These are phyloP conservation scores for Xylaria sp. DNA, from an alignment of 2,329 filamentous ascomycete genomes.

Conservation along the genomic window DNA sequence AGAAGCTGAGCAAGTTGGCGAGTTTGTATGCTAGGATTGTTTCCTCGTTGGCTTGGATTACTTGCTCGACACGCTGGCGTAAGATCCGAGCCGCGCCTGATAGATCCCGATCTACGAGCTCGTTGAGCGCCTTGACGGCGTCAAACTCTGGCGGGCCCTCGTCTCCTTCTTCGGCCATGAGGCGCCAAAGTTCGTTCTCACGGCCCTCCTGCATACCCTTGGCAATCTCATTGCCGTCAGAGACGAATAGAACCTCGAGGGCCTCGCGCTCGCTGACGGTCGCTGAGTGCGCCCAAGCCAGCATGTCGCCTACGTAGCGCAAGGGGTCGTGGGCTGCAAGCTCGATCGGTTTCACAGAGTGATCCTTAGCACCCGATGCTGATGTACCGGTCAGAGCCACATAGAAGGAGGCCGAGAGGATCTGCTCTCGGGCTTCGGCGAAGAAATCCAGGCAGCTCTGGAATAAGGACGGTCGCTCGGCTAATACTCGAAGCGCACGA, in stretches of 20 bases:
- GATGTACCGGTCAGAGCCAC: conserved; percentile 73
- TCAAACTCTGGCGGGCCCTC: conserved; percentile 58
- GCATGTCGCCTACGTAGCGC: conserved; percentile 92
- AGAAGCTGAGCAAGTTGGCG: conserved; percentile 83
- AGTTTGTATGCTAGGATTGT: conserved; percentile 84
- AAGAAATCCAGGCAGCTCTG: conserved; percentile 92
- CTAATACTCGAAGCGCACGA: conserved; percentile 75
- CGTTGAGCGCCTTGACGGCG: conserved; percentile 71
- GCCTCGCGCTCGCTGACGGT: conserved; percentile 92
- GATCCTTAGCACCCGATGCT: conserved; percentile 52
- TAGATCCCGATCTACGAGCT: conserved; percentile 81
- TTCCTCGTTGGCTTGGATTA: conserved; percentile 88
- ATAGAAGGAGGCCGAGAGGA: conserved; percentile 84
- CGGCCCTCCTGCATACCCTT: conserved; percentile 74
- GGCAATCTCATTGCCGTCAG: conserved; percentile 82
- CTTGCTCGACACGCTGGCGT: conserved; percentile 84
- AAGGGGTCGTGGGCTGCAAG: conserved; percentile 86
- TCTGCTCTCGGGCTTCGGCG: conserved; percentile 79
- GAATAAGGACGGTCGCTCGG: conserved; percentile 84
- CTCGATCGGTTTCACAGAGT: conserved; percentile 80
- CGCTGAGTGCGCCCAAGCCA: conserved; percentile 93
- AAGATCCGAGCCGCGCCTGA: conserved; percentile 75
- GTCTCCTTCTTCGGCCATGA: conserved; percentile 52
- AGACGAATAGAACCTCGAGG: conserved; percentile 83
- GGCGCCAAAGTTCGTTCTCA: conserved; percentile 78